phyloP scores from a whole-genome alignment of 2,329 filamentous ascomycete species.

The Emmonsiellopsis sp. region DNA sequence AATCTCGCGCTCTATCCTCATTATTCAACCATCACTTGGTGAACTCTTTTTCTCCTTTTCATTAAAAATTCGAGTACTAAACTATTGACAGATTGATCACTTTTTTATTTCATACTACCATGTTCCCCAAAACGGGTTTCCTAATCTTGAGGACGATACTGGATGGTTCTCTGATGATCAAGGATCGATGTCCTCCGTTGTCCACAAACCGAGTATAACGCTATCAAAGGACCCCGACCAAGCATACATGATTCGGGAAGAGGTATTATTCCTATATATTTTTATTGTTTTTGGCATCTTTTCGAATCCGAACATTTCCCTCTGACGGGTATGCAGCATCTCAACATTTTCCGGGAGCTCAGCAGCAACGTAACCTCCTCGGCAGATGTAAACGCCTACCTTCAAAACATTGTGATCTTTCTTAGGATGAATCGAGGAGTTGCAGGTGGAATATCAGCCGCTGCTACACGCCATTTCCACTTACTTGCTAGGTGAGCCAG shows the following conservation, averaged over 20 bases:
- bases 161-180: conserved; percentile 28
- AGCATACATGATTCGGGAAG: conserved; percentile 2
- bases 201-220: conserved; percentile 19
- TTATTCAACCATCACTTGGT: conserved; percentile 36
- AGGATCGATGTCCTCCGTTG: conserved; percentile 28
- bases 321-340: conserved; percentile 20
- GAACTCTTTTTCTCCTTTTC: neutral
- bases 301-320: neutral
- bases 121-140: conserved; percentile 59
- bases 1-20: conserved; percentile 21
- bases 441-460: conserved; percentile 64
- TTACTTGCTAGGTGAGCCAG: conserved; percentile 50
- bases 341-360: conserved; percentile 53
- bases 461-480: conserved; percentile 69
- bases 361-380: conserved; percentile 54
- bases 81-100: conserved; percentile 54
- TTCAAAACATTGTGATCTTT: conserved; percentile 80
- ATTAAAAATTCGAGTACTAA: neutral
- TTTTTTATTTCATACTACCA: conserved; percentile 87
- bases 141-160: conserved; percentile 60
- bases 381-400: conserved; percentile 72
- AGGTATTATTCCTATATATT: conserved; percentile 1
- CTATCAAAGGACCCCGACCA: neutral
- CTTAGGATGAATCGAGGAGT: conserved; percentile 82
- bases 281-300: neutral